Conservation (phyloP, 257 asterid species). For the Cordia subcordata region DNA sequence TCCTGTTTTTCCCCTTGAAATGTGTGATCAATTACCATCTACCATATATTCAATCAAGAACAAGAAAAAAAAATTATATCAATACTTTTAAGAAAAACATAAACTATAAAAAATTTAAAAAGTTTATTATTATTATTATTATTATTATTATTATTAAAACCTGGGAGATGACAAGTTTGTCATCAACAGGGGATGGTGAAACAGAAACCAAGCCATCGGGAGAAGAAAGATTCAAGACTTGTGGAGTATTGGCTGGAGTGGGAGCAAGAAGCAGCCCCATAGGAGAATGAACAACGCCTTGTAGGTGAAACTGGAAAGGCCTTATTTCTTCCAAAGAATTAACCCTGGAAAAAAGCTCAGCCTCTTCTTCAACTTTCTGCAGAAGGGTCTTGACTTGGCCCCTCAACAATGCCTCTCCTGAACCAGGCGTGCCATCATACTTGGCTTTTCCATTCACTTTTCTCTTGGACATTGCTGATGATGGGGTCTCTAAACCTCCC, state of each 20-base stretch:
- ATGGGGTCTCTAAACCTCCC: constrained; percentile 69
- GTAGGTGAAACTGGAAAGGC: constrained; percentile 41
- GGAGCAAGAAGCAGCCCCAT: constrained; percentile 59
- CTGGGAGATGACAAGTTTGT: constrained; percentile 45
- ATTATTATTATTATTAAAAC: no score
- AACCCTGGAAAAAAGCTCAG: constrained; percentile 37
- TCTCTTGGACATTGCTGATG: constrained; percentile 71
- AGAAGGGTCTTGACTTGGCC: constrained; percentile 83
- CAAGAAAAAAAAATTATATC: no score
- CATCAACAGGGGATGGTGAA: constrained; percentile 35
- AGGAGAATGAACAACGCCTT: constrained; percentile 53
- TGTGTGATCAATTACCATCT: constrained; percentile 34
- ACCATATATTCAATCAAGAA: background rate
- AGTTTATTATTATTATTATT: background rate
- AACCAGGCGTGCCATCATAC: constrained; percentile 51
- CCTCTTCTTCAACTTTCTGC: constrained; percentile 93
- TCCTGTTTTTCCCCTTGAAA: constrained; percentile 1
- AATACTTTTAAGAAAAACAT: no score
- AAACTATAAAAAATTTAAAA: no score
- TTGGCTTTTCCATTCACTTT: constrained; percentile 15
- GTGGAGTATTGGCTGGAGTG: constrained; percentile 90
- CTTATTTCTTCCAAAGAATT: constrained; percentile 5
- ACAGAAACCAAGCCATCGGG: constrained; percentile 17
- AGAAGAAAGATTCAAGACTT: constrained; percentile 27
- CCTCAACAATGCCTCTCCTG: constrained; percentile 91